phyloP scores from a whole-genome alignment of 1,139 yeast species.

The Pneumocystis murina region DNA sequence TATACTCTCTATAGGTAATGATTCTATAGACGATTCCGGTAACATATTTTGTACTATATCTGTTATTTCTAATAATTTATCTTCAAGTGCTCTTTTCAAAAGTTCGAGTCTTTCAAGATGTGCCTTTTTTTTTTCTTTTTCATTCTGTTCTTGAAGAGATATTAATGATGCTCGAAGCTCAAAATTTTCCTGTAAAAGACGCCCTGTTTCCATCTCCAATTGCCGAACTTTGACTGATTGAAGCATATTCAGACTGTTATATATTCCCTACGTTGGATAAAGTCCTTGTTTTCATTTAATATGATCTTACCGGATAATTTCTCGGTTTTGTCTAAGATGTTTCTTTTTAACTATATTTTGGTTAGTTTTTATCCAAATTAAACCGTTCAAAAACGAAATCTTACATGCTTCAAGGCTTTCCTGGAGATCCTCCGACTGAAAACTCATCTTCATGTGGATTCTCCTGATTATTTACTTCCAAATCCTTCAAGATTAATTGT shows the following conservation, averaged over 20 bases:
- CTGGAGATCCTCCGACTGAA: background rate
- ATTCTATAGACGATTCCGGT: background rate
- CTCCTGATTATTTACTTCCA: background rate
- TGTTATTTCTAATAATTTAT: background rate
- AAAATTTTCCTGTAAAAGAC: background rate
- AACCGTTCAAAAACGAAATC: background rate
- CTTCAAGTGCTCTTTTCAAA: background rate
- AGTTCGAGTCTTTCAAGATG: background rate
- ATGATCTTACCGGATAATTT: background rate
- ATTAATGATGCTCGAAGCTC: background rate
- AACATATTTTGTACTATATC: background rate
- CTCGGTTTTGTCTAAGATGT: constrained; percentile 2
- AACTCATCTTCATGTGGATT: background rate
- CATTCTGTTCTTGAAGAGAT: background rate
- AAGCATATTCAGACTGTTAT: background rate
- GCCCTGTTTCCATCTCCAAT: background rate
- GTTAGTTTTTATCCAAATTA: background rate
- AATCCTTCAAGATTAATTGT: background rate
- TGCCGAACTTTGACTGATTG: background rate
- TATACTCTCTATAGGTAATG: background rate
- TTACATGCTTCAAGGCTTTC: constrained; percentile 1
- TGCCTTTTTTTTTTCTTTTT: background rate
- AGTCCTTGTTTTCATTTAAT: too few species aligned
- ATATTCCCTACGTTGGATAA: background rate
- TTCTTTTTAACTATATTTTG: background rate